Conservation (phyloP, 2,329 filamentous ascomycete genomes). For the Diplodia corticola region DNA sequence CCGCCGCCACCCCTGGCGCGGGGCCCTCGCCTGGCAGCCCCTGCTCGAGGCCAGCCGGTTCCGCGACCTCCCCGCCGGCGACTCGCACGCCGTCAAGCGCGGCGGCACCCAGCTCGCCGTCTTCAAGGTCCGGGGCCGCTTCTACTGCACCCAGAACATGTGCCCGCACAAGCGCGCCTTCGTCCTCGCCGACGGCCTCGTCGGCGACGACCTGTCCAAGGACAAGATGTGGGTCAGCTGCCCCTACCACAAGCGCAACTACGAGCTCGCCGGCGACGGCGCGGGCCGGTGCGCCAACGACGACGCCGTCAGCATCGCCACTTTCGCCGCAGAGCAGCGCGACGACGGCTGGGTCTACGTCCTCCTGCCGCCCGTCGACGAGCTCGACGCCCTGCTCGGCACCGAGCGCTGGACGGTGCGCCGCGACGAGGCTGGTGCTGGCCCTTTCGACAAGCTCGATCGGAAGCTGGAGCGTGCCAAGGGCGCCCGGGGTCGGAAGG, state of each 20-base stretch:
- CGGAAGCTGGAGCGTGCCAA: conserved; percentile 56
- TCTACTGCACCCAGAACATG: conserved; percentile 90
- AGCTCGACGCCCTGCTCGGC: conserved; percentile 76
- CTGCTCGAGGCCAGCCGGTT: conserved; percentile 72
- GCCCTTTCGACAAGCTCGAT: conserved; percentile 59
- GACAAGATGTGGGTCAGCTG: conserved; percentile 82
- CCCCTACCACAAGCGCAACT: conserved; percentile 89
- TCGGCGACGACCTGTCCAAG: conserved; percentile 65
- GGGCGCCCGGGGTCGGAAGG: conserved; percentile 52
- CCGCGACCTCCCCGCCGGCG: conserved; percentile 66
- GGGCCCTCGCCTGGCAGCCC: conserved; percentile 71
- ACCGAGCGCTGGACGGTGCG: conserved; percentile 77
- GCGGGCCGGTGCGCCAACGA: conserved; percentile 74
- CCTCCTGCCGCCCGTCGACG: conserved; percentile 75
- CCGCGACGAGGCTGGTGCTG: conserved; percentile 61
- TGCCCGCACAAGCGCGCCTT: conserved; percentile 91
- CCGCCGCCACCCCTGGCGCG: conserved; percentile 65
- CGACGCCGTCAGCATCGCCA: conserved; percentile 73
- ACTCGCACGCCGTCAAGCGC: conserved; percentile 76
- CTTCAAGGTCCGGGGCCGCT: conserved; percentile 78
- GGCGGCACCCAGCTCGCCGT: conserved; percentile 87
- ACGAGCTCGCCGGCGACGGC: conserved; percentile 63
- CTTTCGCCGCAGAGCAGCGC: conserved; percentile 74
- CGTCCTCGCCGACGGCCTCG: conserved; percentile 80
- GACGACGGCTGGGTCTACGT: conserved; percentile 77